Conservation (phyloP, 2,329 filamentous ascomycete species). For the Epichloe baconii region DNA sequence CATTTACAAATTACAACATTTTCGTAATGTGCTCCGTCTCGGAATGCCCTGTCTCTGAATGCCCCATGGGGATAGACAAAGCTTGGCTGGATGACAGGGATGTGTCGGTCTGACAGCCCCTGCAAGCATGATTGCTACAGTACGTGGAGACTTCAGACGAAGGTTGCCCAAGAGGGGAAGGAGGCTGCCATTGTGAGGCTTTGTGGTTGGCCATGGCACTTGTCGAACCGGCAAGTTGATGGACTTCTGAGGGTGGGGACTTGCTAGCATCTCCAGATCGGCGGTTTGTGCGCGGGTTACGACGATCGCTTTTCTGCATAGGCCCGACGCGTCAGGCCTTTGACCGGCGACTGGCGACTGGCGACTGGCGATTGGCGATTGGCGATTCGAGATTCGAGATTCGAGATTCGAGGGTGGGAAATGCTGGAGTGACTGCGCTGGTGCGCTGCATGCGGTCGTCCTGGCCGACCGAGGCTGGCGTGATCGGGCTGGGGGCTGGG, state of each 20-base stretch:
- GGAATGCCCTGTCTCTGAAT: too few species aligned
- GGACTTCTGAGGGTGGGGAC: not conserved
- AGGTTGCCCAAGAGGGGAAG: not conserved
- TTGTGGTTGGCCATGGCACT: not conserved
- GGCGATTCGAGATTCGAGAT: too few species aligned
- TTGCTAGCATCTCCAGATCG: not conserved
- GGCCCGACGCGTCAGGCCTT: not conserved
- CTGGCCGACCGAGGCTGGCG: not conserved
- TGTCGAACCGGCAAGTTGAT: not conserved
- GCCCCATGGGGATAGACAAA: not conserved
- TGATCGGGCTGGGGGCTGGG: not conserved
- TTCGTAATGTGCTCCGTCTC: too few species aligned
- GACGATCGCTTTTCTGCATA: not conserved
- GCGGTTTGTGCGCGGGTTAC: too few species aligned
- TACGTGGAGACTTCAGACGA: not conserved
- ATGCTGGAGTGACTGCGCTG: not conserved
- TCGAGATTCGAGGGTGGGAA: not conserved
- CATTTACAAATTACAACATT: not conserved
- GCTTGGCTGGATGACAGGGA: not conserved
- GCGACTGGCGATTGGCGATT: too few species aligned
- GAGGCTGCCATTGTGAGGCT: not conserved
- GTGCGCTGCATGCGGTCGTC: not conserved
- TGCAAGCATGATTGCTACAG: not conserved
- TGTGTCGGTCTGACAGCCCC: not conserved
- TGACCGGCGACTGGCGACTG: too few species aligned